Base-by-base conservation (phyloP, 345 rosid species). In the Balakata baccata region DNA sequence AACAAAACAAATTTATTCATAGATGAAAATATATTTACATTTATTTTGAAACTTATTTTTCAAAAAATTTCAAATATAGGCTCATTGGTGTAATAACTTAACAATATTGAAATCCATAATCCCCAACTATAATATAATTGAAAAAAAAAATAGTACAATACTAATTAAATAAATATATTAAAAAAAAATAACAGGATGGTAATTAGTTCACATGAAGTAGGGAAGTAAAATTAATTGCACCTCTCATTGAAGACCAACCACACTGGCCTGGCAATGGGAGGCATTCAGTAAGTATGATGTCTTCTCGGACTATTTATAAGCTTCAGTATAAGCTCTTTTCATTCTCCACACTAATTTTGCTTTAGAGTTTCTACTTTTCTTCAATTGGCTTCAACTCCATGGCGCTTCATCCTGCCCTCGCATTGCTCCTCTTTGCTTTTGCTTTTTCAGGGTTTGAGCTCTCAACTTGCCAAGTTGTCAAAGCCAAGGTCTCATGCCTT, bases 401-500 rank as follows among this genome's bases (percentile, higher is more conserved):
- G 92, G 91, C 85, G 56, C 43, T 69, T 57, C 63, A 29, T 29
- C 69, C 72, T 23, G 50, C 47, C 20, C 10, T 76, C 38, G 9
- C 81, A 17, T 51, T 84, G 10, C 70, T 83, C 29, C 76, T 85
- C 60, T 69, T 88, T 25, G 75, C 86, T 2, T 7, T 73, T 37
- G 73, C 77, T 68, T 72, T 87, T 64, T 85, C 87, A 22, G 74
- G 71, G 66, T 39, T 88, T 57, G 62, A 83, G 65, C 80, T 80
- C 70, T 84, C 94, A 0, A 66, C 80, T 16, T 81, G 81, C 74
- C 75, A 67, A 1, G 64, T 80, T 25, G 72, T 94, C 46, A 25
- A 85, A 70, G 93, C 85, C 49, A 87, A 87, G 71, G 78, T 90
- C 73, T 79, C 92, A 60, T 94, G 98, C 78, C 79, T 81, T 1